Evolutionary conservation across 306 rosid species (phyloP).

Genomic region (Vachellia collinsii): DNA sequence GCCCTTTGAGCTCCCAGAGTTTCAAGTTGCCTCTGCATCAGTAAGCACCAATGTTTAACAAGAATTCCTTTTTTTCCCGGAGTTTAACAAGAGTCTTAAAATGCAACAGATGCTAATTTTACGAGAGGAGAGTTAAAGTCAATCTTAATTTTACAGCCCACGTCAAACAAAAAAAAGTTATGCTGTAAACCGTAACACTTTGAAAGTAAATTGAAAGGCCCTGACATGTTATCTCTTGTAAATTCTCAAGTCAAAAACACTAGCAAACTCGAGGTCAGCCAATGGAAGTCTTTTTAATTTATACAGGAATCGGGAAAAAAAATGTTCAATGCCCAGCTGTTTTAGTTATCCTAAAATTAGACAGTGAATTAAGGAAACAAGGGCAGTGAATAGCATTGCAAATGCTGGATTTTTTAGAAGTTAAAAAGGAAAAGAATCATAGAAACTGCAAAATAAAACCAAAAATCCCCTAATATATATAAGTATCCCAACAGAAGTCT

Average conservation of each 20-base stretch:
- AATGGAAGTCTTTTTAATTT: not conserved
- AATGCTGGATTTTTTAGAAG: not conserved
- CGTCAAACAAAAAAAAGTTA: slow-evolving; percentile 20
- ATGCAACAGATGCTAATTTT: slow-evolving; percentile 5
- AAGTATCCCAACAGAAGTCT: not conserved
- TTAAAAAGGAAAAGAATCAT: not conserved
- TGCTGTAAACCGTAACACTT: not conserved
- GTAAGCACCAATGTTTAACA: slow-evolving; percentile 38
- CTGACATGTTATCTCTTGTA: not conserved
- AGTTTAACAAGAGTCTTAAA: slow-evolving; percentile 29
- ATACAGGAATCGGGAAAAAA: not conserved
- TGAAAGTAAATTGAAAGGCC: not conserved
- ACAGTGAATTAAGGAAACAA: not conserved
- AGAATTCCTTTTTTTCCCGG: slow-evolving; percentile 12
- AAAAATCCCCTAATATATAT: not conserved
- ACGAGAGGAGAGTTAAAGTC: not conserved
- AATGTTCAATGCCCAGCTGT: slow-evolving; percentile 7
- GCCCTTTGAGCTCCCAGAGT: slow-evolving; percentile 98
- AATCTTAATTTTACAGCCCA: slow-evolving; percentile 15
- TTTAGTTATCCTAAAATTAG: slow-evolving; percentile 8
- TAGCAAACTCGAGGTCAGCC: not conserved
- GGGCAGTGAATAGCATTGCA: slow-evolving; percentile 13
- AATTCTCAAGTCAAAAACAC: not conserved
- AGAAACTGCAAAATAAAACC: not conserved
- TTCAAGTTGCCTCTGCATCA: slow-evolving; percentile 93